Conservation (phyloP, 192 early-diverging fungal species). For the Gamsiella multidivaricata region DNA sequence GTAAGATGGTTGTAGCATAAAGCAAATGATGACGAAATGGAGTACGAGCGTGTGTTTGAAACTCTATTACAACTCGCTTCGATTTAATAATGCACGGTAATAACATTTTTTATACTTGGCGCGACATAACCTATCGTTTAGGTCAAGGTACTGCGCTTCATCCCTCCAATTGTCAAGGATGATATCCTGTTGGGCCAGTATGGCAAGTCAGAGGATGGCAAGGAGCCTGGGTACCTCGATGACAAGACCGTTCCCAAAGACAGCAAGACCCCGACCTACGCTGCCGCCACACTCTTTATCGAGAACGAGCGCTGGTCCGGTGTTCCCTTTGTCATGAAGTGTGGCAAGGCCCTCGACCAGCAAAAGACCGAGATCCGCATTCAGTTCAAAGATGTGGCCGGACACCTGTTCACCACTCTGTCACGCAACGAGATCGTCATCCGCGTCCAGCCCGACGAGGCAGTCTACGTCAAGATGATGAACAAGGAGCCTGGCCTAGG, state of each 20-base stretch:
- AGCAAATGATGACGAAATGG: not conserved
- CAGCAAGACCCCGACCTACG: constrained; percentile 93
- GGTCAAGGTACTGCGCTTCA: constrained; percentile 81
- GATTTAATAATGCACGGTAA: no score
- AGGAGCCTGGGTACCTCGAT: constrained; percentile 92
- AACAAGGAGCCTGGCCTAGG: constrained; percentile 95
- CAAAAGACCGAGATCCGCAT: constrained; percentile 95
- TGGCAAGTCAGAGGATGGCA: constrained; percentile 78
- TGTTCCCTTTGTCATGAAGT: constrained; percentile 88
- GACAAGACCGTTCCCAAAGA: constrained; percentile 88
- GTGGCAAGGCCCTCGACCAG: constrained; percentile 91
- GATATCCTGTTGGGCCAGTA: constrained; percentile 95
- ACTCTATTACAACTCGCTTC: not conserved
- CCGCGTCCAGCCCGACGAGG: constrained; percentile 94
- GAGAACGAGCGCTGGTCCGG: constrained; percentile 97
- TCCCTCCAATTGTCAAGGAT: constrained; percentile 80
- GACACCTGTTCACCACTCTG: constrained; percentile 79
- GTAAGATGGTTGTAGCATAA: constrained; percentile 62
- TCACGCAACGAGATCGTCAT: constrained; percentile 96
- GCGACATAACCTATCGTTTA: no score
- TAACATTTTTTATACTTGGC: no score
- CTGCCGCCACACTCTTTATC: constrained; percentile 86
- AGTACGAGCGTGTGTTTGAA: no score
- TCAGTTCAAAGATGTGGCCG: constrained; percentile 94
- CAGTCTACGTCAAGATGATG: constrained; percentile 96